Base-by-base conservation (phyloP, 2,329 filamentous ascomycete species). In the Epicoccum sorghinum region DNA sequence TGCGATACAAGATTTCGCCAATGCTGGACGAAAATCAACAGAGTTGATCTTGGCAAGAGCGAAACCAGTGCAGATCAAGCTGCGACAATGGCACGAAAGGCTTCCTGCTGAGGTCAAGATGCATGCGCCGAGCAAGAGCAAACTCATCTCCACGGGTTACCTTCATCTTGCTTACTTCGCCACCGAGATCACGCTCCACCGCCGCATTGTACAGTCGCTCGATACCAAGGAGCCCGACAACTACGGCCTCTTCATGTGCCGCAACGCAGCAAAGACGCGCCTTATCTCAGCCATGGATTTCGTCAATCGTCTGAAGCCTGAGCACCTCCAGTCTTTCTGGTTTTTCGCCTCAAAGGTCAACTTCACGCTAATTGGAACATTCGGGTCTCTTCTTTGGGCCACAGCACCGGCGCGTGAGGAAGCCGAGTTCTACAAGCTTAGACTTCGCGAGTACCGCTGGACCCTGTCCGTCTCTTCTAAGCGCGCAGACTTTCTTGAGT, bases 241-340 rank as follows among this genome's bases (percentile, higher is more conserved):
- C 0, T 96, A 97, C 66, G 86, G 96, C 44, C 85, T 92, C 50
- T 91, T 96, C 75, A 96, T 97, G 64, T 96, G 93, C 75, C 91
- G 93, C 47, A 93, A 89, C 52, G 93, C 93, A 4, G 93, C 93
- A 47, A 97, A 97, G 74, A 96, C 93, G 0, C 89, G 93, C 5
- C 83, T 98, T 30, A 96, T 97, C 69, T 96, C 90, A 22, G 92
- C 93, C 60, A 96, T 98, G 90, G 93, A 98, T 73, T 96, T 97
- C 75, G 92, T 96, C 66, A 97, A 97, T 76, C 88, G 93, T 0
- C 84, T 98, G 29, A 91, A 89, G 39, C 91, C 91, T 0, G 86
- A 88, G 32, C 93, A 98, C 67, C 82, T 97, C 27, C 86, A 89
- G n/a, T 85, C 91, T 0, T 97, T 97, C 77, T 98, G 93, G 93